These are phyloP conservation scores for Achaetomium macrosporum DNA, from an alignment of 2,329 filamentous ascomycete genomes.

Conservation along the genomic window DNA sequence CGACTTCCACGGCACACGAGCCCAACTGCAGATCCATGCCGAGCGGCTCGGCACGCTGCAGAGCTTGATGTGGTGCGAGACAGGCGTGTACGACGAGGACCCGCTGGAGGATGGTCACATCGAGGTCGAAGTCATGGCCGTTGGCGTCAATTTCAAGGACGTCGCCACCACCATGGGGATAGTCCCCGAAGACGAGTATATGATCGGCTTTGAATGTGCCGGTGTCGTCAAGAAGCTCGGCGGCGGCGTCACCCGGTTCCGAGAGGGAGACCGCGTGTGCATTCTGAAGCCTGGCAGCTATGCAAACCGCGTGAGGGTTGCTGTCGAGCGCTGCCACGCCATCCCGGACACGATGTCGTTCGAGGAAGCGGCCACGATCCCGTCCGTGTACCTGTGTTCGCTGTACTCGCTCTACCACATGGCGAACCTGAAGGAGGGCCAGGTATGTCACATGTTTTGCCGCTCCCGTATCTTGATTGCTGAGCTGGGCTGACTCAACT, in stretches of 20 bases:
- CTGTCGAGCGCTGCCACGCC: neutral
- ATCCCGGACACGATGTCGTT: slow-evolving; percentile 26
- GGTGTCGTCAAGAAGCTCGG: slow-evolving; percentile 11
- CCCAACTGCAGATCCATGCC: slow-evolving; percentile 11
- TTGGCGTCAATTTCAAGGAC: slow-evolving; percentile 32
- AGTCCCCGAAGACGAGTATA: slow-evolving; percentile 15
- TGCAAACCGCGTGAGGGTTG: slow-evolving; percentile 12
- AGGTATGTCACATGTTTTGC: neutral
- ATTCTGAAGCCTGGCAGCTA: slow-evolving; percentile 5
- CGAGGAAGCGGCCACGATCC: slow-evolving; percentile 31
- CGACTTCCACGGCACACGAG: neutral
- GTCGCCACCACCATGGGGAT: slow-evolving; percentile 16
- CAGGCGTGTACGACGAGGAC: slow-evolving; percentile 4
- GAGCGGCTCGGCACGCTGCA: slow-evolving; percentile 25
- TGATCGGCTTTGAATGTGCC: slow-evolving; percentile 8
- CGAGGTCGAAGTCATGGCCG: slow-evolving; percentile 28
- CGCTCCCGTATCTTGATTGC: neutral
- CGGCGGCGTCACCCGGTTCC: slow-evolving; percentile 8
- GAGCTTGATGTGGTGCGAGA: neutral
- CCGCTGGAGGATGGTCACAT: slow-evolving; percentile 13
- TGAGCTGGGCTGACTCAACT: neutral
- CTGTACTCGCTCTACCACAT: slow-evolving; percentile 29
- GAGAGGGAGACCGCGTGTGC: slow-evolving; percentile 11
- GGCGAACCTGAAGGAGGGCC: slow-evolving; percentile 24
- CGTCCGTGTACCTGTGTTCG: slow-evolving; percentile 28